Evolutionary conservation across 306 rosid species (phyloP).

Genomic region (Carpinus fangiana): DNA sequence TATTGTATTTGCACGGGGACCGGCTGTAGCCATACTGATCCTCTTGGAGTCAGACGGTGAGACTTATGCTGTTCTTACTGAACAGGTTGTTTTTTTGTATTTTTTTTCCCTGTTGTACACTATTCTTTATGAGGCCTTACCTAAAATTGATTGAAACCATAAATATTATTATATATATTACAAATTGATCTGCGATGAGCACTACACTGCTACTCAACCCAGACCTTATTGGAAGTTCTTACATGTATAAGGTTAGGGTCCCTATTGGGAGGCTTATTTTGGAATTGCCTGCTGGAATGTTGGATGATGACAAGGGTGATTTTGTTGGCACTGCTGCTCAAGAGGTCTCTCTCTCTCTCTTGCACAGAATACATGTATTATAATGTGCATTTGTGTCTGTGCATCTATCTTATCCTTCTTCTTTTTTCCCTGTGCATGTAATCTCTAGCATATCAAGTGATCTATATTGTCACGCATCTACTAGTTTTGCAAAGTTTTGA

Average conservation of each 20-base stretch:
- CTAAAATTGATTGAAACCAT: not conserved
- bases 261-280: conserved; percentile 74
- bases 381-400: conserved; percentile 4
- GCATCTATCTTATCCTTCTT: conserved; percentile 1
- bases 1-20: conserved; percentile 93
- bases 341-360: conserved; percentile 56
- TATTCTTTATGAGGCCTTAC: not conserved
- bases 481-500: conserved; percentile 2
- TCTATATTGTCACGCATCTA: not conserved
- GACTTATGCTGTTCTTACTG: conserved; percentile 85
- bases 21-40: conserved; percentile 82
- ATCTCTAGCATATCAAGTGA: conserved; percentile 11
- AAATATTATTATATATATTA: not conserved
- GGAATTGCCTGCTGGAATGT: conserved; percentile 99
- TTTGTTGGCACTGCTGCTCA: conserved; percentile 91
- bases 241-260: conserved; percentile 67
- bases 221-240: conserved; percentile 24
- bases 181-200: not conserved
- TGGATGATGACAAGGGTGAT: conserved; percentile 79
- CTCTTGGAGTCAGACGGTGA: conserved; percentile 80
- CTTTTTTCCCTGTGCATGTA: conserved; percentile 16
- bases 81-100: conserved; percentile 52
- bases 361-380: not conserved
- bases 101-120: conserved; percentile 6
- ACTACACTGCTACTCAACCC: not conserved